Percentiles rank a stretch among this genome's conserved stretches.
These are phyloP conservation scores for Prunus dulcis DNA, from an alignment of 306 rosid species.

Conservation along the genomic window DNA sequence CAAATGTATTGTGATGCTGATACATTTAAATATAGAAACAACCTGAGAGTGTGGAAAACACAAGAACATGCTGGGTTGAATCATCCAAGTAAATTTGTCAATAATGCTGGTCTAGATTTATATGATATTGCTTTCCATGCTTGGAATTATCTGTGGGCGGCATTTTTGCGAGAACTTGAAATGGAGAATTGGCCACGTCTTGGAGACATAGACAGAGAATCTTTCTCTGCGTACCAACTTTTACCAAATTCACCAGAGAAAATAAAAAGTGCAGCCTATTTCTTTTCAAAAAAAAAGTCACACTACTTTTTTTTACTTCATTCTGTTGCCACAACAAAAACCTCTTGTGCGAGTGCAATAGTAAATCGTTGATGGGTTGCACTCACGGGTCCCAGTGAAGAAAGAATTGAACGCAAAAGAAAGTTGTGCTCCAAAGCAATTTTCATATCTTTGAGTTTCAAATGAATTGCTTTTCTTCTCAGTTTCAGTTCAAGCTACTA, in stretches of 20 bases:
- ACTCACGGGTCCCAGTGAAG: too few species aligned
- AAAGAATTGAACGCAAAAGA: too few species aligned
- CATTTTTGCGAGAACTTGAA: slow-evolving; percentile 39
- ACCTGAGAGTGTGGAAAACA: neutral
- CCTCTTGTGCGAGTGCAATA: too few species aligned
- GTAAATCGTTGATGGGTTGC: too few species aligned
- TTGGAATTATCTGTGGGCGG: slow-evolving; percentile 37
- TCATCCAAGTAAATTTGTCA: neutral
- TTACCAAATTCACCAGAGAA: neutral
- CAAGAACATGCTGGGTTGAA: neutral
- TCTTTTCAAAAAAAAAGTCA: too few species aligned
- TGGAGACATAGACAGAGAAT: slow-evolving; percentile 2
- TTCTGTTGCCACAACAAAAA: too few species aligned
- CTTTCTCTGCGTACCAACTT: neutral
- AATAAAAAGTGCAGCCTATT: neutral
- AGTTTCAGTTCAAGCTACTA: too few species aligned
- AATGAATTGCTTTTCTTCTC: too few species aligned
- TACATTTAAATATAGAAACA: neutral
- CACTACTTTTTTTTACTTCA: too few species aligned
- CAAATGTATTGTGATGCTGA: neutral
- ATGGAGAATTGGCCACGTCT: slow-evolving; percentile 67
- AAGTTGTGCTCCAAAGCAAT: too few species aligned
- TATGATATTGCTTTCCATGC: neutral
- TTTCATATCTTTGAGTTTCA: too few species aligned
- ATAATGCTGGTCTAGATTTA: neutral